Evolutionary conservation across 1,284 basidiomycete genomes (phyloP).

Genomic region (Lentinus polychrous): DNA sequence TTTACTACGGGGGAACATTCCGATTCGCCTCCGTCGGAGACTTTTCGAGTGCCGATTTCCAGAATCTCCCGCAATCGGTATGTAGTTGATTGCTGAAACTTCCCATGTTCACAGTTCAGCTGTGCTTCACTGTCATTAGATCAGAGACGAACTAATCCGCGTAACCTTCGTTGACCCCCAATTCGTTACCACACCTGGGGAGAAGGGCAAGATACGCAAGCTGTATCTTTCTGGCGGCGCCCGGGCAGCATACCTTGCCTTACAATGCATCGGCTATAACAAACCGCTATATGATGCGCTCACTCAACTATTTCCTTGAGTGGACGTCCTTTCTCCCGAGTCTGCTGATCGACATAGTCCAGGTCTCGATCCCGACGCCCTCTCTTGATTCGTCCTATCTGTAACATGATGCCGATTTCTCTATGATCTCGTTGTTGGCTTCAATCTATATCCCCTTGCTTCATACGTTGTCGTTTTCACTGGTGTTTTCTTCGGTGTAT

Average conservation of each 20-base stretch:
- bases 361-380: too few relatives aligned
- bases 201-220: conserved; percentile 1
- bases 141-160: not conserved
- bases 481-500: too few relatives aligned
- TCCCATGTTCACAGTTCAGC: not conserved
- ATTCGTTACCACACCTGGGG: not conserved
- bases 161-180: not conserved
- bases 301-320: too few relatives aligned
- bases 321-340: too few relatives aligned
- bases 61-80: not conserved
- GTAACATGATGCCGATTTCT: too few relatives aligned
- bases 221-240: not conserved
- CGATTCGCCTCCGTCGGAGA: not conserved
- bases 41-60: not conserved
- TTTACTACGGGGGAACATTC: conserved; percentile 4
- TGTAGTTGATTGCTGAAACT: not conserved
- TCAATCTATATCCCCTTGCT: too few relatives aligned
- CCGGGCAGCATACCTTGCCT: not conserved
- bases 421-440: too few relatives aligned
- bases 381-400: too few relatives aligned
- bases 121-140: not conserved
- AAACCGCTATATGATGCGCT: conserved; percentile 1
- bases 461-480: too few relatives aligned
- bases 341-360: too few relatives aligned
- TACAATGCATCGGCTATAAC: conserved; percentile 6